Base-by-base conservation (phyloP, 2,329 filamentous ascomycete species). In the Scytalidium sp. region DNA sequence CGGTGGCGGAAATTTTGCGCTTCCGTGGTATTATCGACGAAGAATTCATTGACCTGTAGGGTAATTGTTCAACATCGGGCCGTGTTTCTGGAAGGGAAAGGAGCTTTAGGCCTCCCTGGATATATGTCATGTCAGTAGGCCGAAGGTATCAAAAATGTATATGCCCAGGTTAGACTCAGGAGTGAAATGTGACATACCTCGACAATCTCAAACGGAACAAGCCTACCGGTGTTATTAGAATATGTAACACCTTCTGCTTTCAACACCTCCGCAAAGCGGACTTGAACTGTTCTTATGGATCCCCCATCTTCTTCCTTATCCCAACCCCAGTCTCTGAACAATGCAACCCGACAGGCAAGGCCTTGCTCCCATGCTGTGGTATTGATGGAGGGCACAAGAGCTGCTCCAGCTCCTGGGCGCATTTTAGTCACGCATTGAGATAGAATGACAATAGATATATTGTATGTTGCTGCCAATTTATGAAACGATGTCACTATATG, bases 391-490 rank as follows among this genome's bases (percentile, higher is more conserved):
- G 91, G 87, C 47, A 85, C 79, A 44, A 97, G 73, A 10, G 85
- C 80, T 13, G 91, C 87, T 56, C 76, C 80, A 56, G 72, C 76
- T 55, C 79, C 84, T 3, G 75, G 75, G 54, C 87, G 84, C 70
- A 95, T 85, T 57, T 85, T 87, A n/a, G 90, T 95, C 40, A 85
- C 87, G 51, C 87, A 90, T 64, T 95, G 91, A 32, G 85, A 90
- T 44, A 91, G 76, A 19, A 94, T 66, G 2, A 96, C 73, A 40
- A 96, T 75, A 20, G 90, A 87, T 46, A 92, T 75, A 60, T 88
- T 80, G 55, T 82, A 80, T 23, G 85, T 80, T 10, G 86, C 83
- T 3, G 92, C 90, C 10, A 96, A 76, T 60, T 86, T 92, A 53
- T 86, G 81, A 10, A 97, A 70, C 3, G 85, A 81, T 50, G 80